Conservation (phyloP, 2,329 filamentous ascomycete species). For the Rutstroemia sp. region DNA sequence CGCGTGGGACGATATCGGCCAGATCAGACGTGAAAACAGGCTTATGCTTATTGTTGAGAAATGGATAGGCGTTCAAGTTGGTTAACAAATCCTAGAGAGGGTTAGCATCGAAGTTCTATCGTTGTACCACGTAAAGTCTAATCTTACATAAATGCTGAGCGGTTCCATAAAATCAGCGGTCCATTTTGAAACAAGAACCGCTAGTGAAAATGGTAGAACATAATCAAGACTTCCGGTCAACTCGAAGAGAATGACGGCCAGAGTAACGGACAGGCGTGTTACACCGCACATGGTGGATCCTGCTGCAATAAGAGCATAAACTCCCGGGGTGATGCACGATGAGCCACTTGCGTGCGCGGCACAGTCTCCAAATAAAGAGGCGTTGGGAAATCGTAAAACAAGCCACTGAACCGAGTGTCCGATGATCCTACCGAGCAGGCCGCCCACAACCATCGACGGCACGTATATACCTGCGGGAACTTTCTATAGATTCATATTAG, state of each 20-base stretch:
- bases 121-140: too few species aligned
- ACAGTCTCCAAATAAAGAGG: constrained; percentile 69
- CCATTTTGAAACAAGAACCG: constrained; percentile 95
- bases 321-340: constrained; percentile 89
- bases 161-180: constrained; percentile 93
- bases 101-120: constrained; percentile 16
- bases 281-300: constrained; percentile 98
- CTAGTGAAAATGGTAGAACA: constrained; percentile 87
- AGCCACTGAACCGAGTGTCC: constrained; percentile 80
- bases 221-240: constrained; percentile 92
- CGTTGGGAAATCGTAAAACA: constrained; percentile 65
- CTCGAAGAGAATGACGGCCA: constrained; percentile 94
- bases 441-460: constrained; percentile 96
- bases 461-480: constrained; percentile 96
- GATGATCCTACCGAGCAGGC: constrained; percentile 79
- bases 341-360: constrained; percentile 59
- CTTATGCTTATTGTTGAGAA: constrained; percentile 93
- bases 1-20: constrained; percentile 73
- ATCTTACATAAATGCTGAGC: constrained; percentile 75
- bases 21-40: constrained; percentile 85
- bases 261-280: constrained; percentile 83
- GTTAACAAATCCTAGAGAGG: constrained; percentile 69
- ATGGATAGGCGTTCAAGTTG: constrained; percentile 95
- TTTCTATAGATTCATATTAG: constrained; percentile 45
- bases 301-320: constrained; percentile 90